Evolutionary conservation across 148 eudicot genomes (phyloP).

Genomic region (Fagopyrum homotropicum): DNA sequence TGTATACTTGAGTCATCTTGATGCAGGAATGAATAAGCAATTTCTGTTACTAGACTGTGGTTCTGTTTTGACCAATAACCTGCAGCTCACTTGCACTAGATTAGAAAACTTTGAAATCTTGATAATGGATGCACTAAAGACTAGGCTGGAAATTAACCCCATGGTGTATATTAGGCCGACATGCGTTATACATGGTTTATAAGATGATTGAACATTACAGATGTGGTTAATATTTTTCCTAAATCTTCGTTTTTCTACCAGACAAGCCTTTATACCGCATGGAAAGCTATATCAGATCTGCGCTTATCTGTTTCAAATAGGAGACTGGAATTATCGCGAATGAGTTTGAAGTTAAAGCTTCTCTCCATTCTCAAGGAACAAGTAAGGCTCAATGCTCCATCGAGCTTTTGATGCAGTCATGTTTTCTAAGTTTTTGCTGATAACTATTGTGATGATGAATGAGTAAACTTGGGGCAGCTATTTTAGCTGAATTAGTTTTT

Average conservation of each 20-base stretch:
- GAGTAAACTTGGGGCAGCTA: not conserved
- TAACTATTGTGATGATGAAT: not conserved
- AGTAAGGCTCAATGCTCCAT: constrained; percentile 34
- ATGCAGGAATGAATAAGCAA: not conserved
- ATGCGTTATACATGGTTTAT: not conserved
- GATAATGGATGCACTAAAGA: not conserved
- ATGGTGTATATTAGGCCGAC: not conserved
- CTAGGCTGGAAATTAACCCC: not conserved
- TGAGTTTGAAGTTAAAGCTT: constrained; percentile 61
- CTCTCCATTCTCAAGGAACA: constrained; percentile 52
- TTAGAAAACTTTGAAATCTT: not conserved
- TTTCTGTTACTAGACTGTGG: constrained; percentile 2
- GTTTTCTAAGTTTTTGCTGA: not conserved
- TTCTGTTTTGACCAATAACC: not conserved
- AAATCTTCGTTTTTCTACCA: constrained; percentile 27
- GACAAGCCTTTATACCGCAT: constrained; percentile 72
- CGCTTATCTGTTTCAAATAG: constrained; percentile 42
- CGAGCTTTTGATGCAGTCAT: not conserved
- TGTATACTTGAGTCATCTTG: not conserved
- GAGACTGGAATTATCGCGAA: constrained; percentile 49
- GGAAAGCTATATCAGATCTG: constrained; percentile 53
- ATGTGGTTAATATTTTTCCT: constrained; percentile 8
- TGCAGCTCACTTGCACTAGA: constrained; percentile 1
- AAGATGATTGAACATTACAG: not conserved
- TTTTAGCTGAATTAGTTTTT: not conserved